These are phyloP conservation scores for Colletotrichum echinochloae DNA, from an alignment of 2,329 filamentous ascomycete genomes.

Conservation along the genomic window DNA sequence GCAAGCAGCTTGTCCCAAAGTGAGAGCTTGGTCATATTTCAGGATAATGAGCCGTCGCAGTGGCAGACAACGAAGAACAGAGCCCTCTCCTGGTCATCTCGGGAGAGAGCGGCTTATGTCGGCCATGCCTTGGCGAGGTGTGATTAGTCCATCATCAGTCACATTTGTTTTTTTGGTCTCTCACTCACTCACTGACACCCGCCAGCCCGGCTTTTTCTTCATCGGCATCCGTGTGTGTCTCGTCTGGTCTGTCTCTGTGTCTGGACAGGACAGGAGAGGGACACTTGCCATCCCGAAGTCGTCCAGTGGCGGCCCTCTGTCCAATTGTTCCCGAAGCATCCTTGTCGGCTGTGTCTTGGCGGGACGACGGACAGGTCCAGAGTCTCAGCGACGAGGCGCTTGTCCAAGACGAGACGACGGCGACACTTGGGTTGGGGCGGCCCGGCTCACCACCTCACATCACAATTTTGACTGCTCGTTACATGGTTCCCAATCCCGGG, in stretches of 20 bases:
- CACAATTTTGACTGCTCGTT: conserved; percentile 1
- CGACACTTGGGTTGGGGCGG: not conserved
- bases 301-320: not conserved
- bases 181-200: not conserved
- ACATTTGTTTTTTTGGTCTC: not conserved
- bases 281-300: not conserved
- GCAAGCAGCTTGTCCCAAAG: conserved; percentile 9
- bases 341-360: conserved; percentile 12
- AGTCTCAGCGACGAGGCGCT: conserved; percentile 18
- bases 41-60: conserved; percentile 12
- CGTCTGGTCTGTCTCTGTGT: not conserved
- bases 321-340: conserved; percentile 29
- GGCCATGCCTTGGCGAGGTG: not conserved
- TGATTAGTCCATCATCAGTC: conserved; percentile 39
- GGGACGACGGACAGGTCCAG: conserved; percentile 5
- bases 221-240: not conserved
- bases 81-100: not conserved
- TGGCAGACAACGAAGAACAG: not conserved
- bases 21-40: conserved; percentile 28
- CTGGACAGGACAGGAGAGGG: not conserved
- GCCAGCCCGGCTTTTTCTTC: conserved; percentile 3
- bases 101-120: conserved; percentile 23
- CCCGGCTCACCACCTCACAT: conserved; percentile 1
- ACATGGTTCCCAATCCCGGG: not conserved
- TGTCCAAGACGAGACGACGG: conserved; percentile 29